These are phyloP conservation scores for Monosporozyma solicola DNA, from an alignment of 805 yeast species.

Conservation along the genomic window DNA sequence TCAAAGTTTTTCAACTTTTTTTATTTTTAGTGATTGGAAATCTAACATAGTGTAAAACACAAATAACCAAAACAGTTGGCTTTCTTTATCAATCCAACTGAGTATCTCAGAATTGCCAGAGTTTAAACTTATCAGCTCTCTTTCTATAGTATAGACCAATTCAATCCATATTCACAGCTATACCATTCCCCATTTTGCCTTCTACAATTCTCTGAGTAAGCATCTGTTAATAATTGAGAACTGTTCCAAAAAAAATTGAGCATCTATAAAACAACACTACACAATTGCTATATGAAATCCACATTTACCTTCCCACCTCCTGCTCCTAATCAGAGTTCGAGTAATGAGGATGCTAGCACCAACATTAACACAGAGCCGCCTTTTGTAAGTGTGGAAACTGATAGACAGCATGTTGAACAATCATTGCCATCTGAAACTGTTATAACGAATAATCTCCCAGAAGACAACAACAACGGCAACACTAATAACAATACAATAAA, in stretches of 20 bases:
- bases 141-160: neutral
- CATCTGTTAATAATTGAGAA: too few species aligned
- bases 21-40: neutral
- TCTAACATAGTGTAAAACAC: too few species aligned
- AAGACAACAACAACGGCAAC: too few species aligned
- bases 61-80: neutral
- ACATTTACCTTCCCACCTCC: constrained; percentile 24
- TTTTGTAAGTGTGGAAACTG: neutral
- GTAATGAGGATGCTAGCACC: neutral
- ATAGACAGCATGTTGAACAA: neutral
- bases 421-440: neutral
- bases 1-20: neutral
- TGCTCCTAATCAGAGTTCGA: constrained; percentile 1
- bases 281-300: constrained; percentile 16
- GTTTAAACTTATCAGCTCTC: too few species aligned
- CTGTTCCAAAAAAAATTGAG: too few species aligned
- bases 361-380: neutral
- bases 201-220: neutral
- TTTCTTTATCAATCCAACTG: neutral
- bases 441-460: neutral
- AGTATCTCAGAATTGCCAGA: neutral
- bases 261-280: neutral
- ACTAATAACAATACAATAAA: neutral
- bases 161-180: too few species aligned
- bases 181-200: neutral